Evolutionary conservation across 2,329 filamentous ascomycete genomes (phyloP), one percentile per base, ranked within the genome.

Genomic region (Cladophialophora exuberans): DNA sequence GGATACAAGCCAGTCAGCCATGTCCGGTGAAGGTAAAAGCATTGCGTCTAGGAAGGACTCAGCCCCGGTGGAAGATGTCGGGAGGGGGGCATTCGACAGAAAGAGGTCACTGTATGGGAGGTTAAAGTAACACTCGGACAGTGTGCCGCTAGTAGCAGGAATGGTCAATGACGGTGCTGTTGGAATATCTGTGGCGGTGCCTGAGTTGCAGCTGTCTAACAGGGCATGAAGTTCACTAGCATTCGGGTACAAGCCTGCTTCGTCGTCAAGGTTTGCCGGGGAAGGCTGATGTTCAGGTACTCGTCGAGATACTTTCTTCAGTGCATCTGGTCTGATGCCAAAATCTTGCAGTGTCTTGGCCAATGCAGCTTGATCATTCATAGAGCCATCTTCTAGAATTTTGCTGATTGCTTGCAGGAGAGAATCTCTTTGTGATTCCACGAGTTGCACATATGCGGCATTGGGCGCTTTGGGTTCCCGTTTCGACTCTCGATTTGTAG

Each of bases 371-470:
- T 33, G 38, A 42, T 51, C 38, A 6, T 51, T 51, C 18, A 35
- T 30, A 23, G 33, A 20, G 17, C 48, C 48, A 17, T 17, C 36
- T 31, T 51, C 28, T 6, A 51, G 17, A 20, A 51, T 43, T 33
- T 25, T 44, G 17, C 26, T 35, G 22, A 51, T 26, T 4, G 53
- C 53, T 3, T 30, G 47, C 7, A 56, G 26, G 25, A 56, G 35
- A 22, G 22, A 38, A 26, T 56, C 53, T 26, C 53, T 26, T 31
- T 56, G 53, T 15, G 53, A 56, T 25, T 56, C 47, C 10, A 56
- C 53, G 15, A 56, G 43, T 10, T 56, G 53, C 5, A 56, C 53
- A 26, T 56, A 56, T 39, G 47, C 53, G 13, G 53, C 46, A 31
- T 56, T 56, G 6, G 39, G 47, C 4, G 53, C 25, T 28, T 51